Evolutionary conservation across 2,329 filamentous ascomycete genomes (phyloP).

Genomic region (Colletotrichum sp.): DNA sequence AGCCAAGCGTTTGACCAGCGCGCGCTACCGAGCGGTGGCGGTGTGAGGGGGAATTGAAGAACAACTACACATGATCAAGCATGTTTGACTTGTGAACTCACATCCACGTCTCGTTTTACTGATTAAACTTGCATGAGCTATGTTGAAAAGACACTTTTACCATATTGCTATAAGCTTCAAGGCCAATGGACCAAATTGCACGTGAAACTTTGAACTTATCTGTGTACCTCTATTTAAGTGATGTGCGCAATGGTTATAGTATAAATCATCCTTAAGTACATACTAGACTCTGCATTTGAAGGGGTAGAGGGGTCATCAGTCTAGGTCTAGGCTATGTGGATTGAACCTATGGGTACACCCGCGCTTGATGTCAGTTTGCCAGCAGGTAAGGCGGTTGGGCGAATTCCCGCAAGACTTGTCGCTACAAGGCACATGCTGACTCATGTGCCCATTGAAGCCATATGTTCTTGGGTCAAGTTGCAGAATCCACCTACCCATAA

Average conservation of each 20-base stretch:
- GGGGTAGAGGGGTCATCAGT: too few relatives aligned
- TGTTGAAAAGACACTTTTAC: too few relatives aligned
- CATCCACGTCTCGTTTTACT: not conserved
- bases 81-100: not conserved
- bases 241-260: too few relatives aligned
- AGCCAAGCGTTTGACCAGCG: not conserved
- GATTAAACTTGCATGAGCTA: not conserved
- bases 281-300: too few relatives aligned
- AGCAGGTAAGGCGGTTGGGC: not conserved
- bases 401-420: not conserved
- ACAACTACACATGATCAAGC: not conserved
- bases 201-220: too few relatives aligned
- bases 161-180: too few relatives aligned
- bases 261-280: too few relatives aligned
- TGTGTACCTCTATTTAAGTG: too few relatives aligned
- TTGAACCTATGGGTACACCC: not conserved
- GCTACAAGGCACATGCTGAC: not conserved
- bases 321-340: too few relatives aligned
- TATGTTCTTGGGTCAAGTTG: not conserved
- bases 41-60: not conserved
- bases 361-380: not conserved
- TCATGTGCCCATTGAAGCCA: not conserved
- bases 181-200: too few relatives aligned
- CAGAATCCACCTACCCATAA: not conserved
- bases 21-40: too few relatives aligned